Evolutionary conservation across 805 yeast species (phyloP), one percentile per base, ranked within the genome.

Genomic region (Ogataea kodamae): DNA sequence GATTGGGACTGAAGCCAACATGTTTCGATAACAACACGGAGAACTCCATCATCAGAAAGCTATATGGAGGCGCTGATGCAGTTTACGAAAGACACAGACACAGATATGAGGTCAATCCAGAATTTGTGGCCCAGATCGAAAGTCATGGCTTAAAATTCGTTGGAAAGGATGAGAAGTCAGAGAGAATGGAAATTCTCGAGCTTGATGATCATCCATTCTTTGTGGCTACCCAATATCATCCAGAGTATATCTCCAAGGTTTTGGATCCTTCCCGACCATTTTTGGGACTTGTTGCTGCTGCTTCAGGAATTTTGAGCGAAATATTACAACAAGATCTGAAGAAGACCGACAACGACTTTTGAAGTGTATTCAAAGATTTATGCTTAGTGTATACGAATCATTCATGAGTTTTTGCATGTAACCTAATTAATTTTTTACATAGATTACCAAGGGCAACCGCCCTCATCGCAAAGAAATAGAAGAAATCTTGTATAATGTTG

Each of bases 181-280:
- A 78, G 52, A 83, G 99, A 70, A 92, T 94, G 95, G 97, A 92
- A 66, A 80, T 87, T 33, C 70, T 86, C 34, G 98, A 92, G 64
- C 68, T 88, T 50, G 75, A 79, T 43, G 78, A 75, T 57, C 97
- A 89, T 63, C 92, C 92, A 54, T 92, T 81, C 67, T 89, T 65
- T 54, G 94, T 87, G 50, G 99, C 90, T 45, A 84, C 97, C 20
- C 99, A 92, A 70, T 92, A 89, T 67, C 99, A 92, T 61, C 99
- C 99, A 20, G 99, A 92, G 68, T 92, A 92, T 62, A 72, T 89
- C 48, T 88, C 97, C 30, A 88, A 94, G 65, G 98, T 94, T 17
- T 74, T 92, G 57, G 95, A 88, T 52, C 98, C 99, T 35, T 89
- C 97, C 17, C 76, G 84, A 61, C 99, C 99, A 35, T 86, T 92